These are phyloP conservation scores for Breynia disticha DNA, from an alignment of 441 rosid species.

Conservation along the genomic window DNA sequence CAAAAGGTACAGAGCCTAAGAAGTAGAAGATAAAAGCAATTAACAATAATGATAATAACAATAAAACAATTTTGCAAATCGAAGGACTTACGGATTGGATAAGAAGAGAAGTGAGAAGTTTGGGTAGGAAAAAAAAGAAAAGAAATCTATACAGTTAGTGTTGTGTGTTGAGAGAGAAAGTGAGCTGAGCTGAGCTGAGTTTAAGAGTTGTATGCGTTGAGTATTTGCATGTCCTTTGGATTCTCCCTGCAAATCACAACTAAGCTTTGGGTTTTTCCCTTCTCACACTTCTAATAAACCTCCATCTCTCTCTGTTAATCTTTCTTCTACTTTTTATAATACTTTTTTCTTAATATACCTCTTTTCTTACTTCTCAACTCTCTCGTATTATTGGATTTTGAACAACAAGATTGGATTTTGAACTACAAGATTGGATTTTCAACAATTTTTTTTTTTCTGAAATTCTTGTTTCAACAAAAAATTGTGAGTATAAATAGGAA, in stretches of 20 bases:
- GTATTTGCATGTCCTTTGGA: constrained; percentile 37
- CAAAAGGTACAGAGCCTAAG: background rate
- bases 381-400: too few relatives aligned
- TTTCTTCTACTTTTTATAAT: background rate
- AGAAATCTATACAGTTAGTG: too few relatives aligned
- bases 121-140: constrained; percentile 20
- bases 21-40: background rate
- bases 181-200: too few relatives aligned
- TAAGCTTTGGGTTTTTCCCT: constrained; percentile 29
- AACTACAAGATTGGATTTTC: too few relatives aligned
- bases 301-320: constrained; percentile 15
- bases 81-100: constrained; percentile 56
- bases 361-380: too few relatives aligned
- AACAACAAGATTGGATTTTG: too few relatives aligned
- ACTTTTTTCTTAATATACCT: too few relatives aligned
- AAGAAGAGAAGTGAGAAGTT: constrained; percentile 20
- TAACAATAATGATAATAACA: constrained; percentile 8
- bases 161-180: too few relatives aligned
- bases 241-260: constrained; percentile 74
- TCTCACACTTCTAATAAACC: constrained; percentile 32
- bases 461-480: too few relatives aligned
- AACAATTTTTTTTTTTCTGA: too few relatives aligned
- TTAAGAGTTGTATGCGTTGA: too few relatives aligned
- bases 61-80: constrained; percentile 10
- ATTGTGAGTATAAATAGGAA: too few relatives aligned